These are phyloP conservation scores for Fusarium humuli DNA, from an alignment of 2,329 filamentous ascomycete species.

Conservation along the genomic window DNA sequence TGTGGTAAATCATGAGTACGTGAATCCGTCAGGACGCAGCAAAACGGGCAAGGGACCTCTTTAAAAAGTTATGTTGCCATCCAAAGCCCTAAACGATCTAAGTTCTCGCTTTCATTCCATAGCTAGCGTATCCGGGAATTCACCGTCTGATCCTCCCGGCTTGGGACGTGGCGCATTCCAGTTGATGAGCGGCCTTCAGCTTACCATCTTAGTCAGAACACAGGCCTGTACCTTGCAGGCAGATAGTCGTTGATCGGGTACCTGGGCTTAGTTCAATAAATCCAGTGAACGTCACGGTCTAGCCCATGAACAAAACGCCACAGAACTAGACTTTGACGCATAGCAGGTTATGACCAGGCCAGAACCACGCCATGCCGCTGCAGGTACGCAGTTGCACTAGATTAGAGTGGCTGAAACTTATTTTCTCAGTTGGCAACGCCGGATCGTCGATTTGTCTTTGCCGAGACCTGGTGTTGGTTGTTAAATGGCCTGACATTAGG, in stretches of 20 bases:
- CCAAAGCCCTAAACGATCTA: background rate
- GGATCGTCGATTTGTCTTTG: background rate
- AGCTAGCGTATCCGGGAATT: background rate
- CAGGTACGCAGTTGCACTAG: background rate
- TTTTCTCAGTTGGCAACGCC: background rate
- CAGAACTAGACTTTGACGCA: background rate
- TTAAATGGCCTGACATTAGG: background rate
- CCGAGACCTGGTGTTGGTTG: background rate
- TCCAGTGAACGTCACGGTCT: background rate
- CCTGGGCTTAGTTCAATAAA: background rate
- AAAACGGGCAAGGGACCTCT: background rate
- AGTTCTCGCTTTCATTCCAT: conserved; percentile 3
- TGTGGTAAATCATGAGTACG: background rate
- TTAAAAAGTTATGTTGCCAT: background rate
- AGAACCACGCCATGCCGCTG: background rate
- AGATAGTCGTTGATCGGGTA: background rate
- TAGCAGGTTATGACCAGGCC: background rate
- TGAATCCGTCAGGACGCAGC: too few relatives aligned
- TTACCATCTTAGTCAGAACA: background rate
- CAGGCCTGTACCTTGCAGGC: background rate
- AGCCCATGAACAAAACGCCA: background rate
- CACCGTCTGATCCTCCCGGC: conserved; percentile 7
- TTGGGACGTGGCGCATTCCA: conserved; percentile 19
- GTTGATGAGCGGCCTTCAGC: background rate
- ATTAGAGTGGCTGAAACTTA: background rate